Evolutionary conservation across 345 rosid genomes (phyloP).

Genomic region (Eucalyptus regnans): DNA sequence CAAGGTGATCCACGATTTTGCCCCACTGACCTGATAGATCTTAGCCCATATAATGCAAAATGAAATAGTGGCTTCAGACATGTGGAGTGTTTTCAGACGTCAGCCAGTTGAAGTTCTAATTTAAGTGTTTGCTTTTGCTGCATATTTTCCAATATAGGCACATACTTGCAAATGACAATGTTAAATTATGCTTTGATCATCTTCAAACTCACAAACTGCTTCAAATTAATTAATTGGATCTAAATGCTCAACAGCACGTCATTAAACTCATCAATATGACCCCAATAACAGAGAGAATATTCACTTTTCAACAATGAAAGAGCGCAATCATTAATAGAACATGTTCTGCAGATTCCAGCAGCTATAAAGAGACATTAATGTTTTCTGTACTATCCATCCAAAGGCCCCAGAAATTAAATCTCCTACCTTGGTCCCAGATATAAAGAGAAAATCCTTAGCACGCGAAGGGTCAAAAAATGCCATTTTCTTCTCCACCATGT

Average conservation of each 20-base stretch:
- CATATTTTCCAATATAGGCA: neutral
- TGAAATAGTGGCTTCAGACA: neutral
- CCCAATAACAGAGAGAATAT: neutral
- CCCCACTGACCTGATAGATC: neutral
- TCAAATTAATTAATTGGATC: neutral
- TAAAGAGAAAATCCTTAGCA: conserved; percentile 85
- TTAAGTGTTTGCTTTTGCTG: neutral
- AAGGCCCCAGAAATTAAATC: neutral
- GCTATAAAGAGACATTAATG: neutral
- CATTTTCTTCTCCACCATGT: conserved; percentile 73
- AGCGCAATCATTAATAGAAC: neutral
- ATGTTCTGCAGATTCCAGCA: neutral
- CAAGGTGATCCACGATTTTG: neutral
- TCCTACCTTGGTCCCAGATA: conserved; percentile 91
- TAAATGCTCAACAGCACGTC: neutral
- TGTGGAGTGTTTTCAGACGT: neutral
- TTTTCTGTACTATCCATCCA: neutral
- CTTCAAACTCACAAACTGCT: neutral
- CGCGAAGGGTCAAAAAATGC: conserved; percentile 92
- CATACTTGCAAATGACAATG: neutral
- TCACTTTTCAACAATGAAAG: neutral
- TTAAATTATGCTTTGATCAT: neutral
- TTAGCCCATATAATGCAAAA: neutral
- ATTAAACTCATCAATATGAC: neutral
- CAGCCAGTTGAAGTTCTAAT: neutral